Evolutionary conservation across 305 asterid species (phyloP).

Genomic region (Plantago lanceolata): DNA sequence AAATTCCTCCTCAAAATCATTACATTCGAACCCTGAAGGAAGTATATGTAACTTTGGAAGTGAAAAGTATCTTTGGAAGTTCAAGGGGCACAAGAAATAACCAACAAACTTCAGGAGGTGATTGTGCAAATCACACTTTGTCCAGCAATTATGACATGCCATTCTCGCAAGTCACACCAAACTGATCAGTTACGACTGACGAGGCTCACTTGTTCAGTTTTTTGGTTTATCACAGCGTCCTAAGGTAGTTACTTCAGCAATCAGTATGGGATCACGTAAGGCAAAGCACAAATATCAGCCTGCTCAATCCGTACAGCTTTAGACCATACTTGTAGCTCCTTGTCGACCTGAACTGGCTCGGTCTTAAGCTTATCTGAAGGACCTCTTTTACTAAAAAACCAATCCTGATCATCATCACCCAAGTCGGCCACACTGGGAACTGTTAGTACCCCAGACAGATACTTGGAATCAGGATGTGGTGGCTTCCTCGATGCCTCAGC

Average conservation of each 20-base stretch:
- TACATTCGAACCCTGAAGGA: too few species aligned
- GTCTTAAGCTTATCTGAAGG: conserved; percentile 24
- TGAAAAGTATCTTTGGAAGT: too few species aligned
- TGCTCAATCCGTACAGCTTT: conserved; percentile 54
- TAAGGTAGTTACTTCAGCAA: conserved; percentile 1
- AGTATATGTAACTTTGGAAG: too few species aligned
- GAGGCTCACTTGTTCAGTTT: too few species aligned
- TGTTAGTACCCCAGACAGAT: conserved; percentile 40
- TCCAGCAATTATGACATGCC: too few species aligned
- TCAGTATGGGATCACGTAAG: conserved; percentile 78
- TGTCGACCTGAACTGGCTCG: conserved; percentile 20
- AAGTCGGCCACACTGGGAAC: conserved; percentile 50
- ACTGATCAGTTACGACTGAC: too few species aligned
- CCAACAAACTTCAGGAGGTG: too few species aligned
- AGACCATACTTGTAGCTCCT: conserved; percentile 51
- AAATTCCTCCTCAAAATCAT: too few species aligned
- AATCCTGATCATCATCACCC: conserved; percentile 54
- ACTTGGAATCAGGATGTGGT: conserved; percentile 71
- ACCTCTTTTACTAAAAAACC: conserved; percentile 43
- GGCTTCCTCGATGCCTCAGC: conserved; percentile 46
- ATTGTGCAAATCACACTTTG: too few species aligned
- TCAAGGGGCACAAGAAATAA: too few species aligned
- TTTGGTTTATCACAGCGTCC: too few species aligned
- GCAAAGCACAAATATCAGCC: conserved; percentile 55
- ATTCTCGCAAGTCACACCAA: too few species aligned